Percentiles rank a stretch among this genome's conserved stretches.
phyloP scores from a whole-genome alignment of 768 basidiomycete genomes.

The Phaeotremella skinneri region DNA sequence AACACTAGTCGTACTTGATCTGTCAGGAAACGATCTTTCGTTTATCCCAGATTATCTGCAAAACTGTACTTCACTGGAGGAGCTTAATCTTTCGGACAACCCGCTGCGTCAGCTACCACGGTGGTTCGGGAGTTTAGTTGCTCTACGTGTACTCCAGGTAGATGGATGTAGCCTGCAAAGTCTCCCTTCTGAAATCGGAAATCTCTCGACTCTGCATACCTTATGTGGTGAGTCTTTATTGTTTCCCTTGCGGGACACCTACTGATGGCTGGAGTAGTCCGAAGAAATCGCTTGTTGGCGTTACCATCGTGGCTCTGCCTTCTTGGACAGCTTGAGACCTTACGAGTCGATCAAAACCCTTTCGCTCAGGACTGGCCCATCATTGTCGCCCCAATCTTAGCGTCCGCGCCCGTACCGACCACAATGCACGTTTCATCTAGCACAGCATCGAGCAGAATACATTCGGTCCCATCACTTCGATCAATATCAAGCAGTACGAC shows the following conservation, averaged over 20 bases:
- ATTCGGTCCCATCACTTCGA: constrained; percentile 4
- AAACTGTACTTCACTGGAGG: constrained; percentile 78
- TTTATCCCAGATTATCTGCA: constrained; percentile 79
- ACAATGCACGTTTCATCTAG: constrained; percentile 58
- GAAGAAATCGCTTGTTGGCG: constrained; percentile 80
- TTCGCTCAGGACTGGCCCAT: constrained; percentile 92
- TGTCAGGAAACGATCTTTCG: constrained; percentile 80
- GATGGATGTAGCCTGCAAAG: constrained; percentile 79
- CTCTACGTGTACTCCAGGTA: constrained; percentile 84
- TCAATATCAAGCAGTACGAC: constrained; percentile 25
- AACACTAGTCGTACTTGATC: constrained; percentile 86
- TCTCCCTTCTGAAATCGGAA: constrained; percentile 69
- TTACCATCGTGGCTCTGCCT: constrained; percentile 95
- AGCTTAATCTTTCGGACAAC: constrained; percentile 89
- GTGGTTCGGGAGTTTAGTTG: constrained; percentile 72
- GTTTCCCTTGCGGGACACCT: not conserved
- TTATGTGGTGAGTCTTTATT: constrained; percentile 41
- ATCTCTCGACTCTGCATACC: constrained; percentile 78
- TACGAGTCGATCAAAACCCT: constrained; percentile 92
- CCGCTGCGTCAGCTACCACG: constrained; percentile 86
- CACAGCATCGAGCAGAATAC: constrained; percentile 63
- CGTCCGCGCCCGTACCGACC: constrained; percentile 54
- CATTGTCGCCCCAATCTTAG: constrained; percentile 77
- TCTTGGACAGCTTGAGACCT: constrained; percentile 71
- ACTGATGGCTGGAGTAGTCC: constrained; percentile 55